Conservation (phyloP, 345 rosid genomes). For the Eucalyptus curtisii region DNA sequence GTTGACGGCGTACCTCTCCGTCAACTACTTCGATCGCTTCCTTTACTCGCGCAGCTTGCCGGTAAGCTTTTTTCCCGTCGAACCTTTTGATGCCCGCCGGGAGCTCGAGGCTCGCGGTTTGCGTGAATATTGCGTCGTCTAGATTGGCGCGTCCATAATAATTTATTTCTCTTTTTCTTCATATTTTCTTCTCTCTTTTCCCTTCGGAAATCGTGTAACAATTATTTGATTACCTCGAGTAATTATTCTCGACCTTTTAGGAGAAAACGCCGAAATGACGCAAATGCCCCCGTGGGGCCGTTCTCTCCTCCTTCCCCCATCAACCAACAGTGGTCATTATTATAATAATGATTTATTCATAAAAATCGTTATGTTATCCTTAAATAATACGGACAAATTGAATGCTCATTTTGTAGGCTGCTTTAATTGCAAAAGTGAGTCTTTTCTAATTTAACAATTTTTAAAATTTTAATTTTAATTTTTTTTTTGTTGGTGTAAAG, state of each 20-base stretch:
- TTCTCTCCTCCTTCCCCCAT: not conserved
- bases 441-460: not conserved
- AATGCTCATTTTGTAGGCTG: not conserved
- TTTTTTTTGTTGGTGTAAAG: not conserved
- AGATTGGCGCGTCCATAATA: not conserved
- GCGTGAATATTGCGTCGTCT: not conserved
- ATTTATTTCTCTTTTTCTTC: not conserved
- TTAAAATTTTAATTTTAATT: too few species aligned
- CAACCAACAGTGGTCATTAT: not conserved
- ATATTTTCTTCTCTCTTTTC: not conserved
- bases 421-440: not conserved
- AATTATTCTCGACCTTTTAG: constrained; percentile 26
- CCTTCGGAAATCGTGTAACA: not conserved
- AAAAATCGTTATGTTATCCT: not conserved
- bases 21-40: constrained; percentile 93
- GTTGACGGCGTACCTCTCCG: constrained; percentile 91
- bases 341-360: not conserved
- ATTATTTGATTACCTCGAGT: constrained; percentile 4
- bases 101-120: not conserved
- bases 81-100: not conserved
- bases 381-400: not conserved
- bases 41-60: constrained; percentile 57
- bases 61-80: constrained; percentile 28
- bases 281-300: not conserved
- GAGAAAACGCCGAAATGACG: not conserved